phyloP scores from a whole-genome alignment of 139 green algal species.

The Chlorella ohadii region DNA sequence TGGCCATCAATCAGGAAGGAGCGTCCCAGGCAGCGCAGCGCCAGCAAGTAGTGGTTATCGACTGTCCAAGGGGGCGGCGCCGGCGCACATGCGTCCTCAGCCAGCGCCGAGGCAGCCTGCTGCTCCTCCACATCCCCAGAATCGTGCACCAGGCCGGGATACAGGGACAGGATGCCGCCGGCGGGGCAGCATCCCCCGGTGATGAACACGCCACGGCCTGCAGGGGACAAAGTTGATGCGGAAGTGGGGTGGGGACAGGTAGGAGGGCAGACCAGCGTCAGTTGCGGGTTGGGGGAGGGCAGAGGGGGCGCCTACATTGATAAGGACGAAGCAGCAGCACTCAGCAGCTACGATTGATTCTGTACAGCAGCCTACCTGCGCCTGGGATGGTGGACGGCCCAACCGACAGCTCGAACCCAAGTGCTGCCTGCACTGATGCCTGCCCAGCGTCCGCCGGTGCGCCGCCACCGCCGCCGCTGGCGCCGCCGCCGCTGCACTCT shows the following conservation, averaged over 20 bases:
- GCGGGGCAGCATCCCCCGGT: background rate
- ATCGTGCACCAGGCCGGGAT: conserved; percentile 1
- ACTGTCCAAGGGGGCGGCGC: background rate
- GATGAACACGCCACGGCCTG: conserved; percentile 20
- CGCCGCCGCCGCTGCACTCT: background rate
- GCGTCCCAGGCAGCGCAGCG: background rate
- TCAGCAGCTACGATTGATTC: too few species aligned
- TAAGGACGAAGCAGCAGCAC: too few species aligned
- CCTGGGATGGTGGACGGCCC: too few species aligned
- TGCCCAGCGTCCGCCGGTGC: too few species aligned
- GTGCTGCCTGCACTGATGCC: too few species aligned
- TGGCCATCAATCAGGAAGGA: conserved; percentile 4
- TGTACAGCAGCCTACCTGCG: too few species aligned
- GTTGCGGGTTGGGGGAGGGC: too few species aligned
- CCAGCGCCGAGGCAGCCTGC: background rate
- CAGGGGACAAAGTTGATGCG: background rate
- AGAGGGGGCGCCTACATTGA: too few species aligned
- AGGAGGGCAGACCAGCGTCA: too few species aligned
- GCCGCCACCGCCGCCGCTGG: background rate
- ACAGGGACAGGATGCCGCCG: background rate
- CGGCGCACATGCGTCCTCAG: conserved; percentile 15
- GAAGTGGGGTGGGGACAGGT: too few species aligned
- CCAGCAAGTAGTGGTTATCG: conserved; percentile 13
- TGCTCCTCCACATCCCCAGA: background rate
- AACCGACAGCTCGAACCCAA: too few species aligned